These are phyloP conservation scores for Amanita phalloides DNA, from an alignment of 768 basidiomycete species.

Conservation along the genomic window DNA sequence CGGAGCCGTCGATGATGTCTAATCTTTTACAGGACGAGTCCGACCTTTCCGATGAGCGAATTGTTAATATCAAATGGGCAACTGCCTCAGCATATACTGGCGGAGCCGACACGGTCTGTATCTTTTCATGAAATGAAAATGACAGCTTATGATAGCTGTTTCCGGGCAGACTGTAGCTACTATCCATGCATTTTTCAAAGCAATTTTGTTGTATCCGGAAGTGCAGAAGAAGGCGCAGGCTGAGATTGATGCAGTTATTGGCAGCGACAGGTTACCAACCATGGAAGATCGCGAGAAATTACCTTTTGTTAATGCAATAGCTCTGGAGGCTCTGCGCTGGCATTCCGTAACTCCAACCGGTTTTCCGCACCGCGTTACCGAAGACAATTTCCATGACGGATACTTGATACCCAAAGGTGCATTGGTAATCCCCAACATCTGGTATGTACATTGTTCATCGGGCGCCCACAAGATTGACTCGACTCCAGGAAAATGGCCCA, in stretches of 20 bases:
- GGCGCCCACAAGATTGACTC: background rate
- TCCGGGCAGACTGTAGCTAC: slow-evolving; percentile 25
- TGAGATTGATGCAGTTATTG: slow-evolving; percentile 31
- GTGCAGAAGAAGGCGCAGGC: slow-evolving; percentile 26
- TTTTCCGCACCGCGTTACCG: slow-evolving; percentile 28
- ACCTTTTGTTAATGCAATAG: slow-evolving; percentile 29
- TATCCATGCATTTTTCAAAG: slow-evolving; percentile 28
- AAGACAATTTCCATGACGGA: slow-evolving; percentile 33
- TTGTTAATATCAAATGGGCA: slow-evolving; percentile 31
- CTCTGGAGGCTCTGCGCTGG: slow-evolving; percentile 27
- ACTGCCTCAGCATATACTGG: slow-evolving; percentile 39
- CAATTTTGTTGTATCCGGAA: slow-evolving; percentile 27
- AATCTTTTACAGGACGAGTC: slow-evolving; percentile 19
- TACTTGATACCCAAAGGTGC: slow-evolving; percentile 33
- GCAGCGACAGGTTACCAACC: slow-evolving; percentile 26
- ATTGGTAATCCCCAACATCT: slow-evolving; percentile 22
- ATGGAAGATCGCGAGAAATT: slow-evolving; percentile 27
- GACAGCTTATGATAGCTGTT: background rate
- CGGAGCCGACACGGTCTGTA: slow-evolving; percentile 22
- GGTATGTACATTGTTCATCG: slow-evolving; percentile 11
- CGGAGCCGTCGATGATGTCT: slow-evolving; percentile 25
- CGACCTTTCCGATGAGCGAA: slow-evolving; percentile 18
- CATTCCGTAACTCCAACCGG: slow-evolving; percentile 21
- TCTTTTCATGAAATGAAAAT: background rate
- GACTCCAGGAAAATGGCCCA: slow-evolving; percentile 28